phyloP scores from a whole-genome alignment of 345 rosid species.

The Litchi chinensis region DNA sequence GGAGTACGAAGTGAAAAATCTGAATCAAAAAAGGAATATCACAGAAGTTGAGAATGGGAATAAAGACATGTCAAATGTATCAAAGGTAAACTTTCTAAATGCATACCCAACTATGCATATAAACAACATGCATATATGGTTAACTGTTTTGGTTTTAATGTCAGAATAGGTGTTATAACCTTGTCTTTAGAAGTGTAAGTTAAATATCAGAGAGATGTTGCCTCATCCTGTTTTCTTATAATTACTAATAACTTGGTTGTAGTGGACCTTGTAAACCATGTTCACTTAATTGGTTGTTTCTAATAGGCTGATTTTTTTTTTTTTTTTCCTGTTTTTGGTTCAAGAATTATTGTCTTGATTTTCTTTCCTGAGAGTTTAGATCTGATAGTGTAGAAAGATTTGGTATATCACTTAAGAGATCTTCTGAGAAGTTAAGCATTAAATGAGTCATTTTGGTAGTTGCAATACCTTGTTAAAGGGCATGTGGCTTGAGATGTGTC shows the following conservation, averaged over 20 bases:
- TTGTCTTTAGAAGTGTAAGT: slow-evolving; percentile 1
- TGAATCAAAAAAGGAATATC: slow-evolving; percentile 25
- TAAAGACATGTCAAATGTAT: slow-evolving; percentile 21
- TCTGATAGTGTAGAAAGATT: slow-evolving; percentile 21
- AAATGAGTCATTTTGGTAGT: slow-evolving; percentile 14
- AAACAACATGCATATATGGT: background rate
- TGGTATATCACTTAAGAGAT: slow-evolving; percentile 13
- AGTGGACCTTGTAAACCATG: slow-evolving; percentile 11
- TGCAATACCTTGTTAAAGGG: slow-evolving; percentile 2
- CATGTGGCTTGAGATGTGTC: slow-evolving; percentile 6
- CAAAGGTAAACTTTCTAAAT: slow-evolving; percentile 31
- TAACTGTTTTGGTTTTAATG: background rate
- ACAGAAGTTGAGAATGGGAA: slow-evolving; percentile 34
- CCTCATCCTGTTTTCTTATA: background rate
- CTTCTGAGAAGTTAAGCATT: slow-evolving; percentile 6
- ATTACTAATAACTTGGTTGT: background rate
- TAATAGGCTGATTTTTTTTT: background rate
- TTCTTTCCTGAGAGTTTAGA: slow-evolving; percentile 21
- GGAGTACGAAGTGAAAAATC: slow-evolving; percentile 35
- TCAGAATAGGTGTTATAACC: background rate
- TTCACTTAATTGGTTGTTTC: slow-evolving; percentile 15
- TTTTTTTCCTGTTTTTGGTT: background rate
- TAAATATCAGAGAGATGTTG: background rate
- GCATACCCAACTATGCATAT: background rate
- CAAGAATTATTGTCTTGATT: slow-evolving; percentile 12